These are phyloP conservation scores for Neophaeococcomyces aloes DNA, from an alignment of 2,329 filamentous ascomycete species.

Conservation along the genomic window DNA sequence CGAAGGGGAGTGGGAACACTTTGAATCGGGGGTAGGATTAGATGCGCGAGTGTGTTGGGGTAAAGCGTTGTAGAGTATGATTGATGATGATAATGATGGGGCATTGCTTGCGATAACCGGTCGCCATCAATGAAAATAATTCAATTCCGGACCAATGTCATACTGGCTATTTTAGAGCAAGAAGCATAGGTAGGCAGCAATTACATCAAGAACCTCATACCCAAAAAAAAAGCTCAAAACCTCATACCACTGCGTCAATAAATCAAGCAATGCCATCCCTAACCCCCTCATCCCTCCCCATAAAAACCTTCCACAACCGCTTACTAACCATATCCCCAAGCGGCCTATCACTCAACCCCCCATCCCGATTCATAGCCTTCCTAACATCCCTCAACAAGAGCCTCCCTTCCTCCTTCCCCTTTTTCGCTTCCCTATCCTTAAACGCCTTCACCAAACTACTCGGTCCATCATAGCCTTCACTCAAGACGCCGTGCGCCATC, in stretches of 20 bases:
- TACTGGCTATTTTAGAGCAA: too few relatives aligned
- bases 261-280: conserved; percentile 29
- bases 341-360: conserved; percentile 34
- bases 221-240: too few relatives aligned
- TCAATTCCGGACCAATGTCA: too few relatives aligned
- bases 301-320: conserved; percentile 41
- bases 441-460: conserved; percentile 50
- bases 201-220: too few relatives aligned
- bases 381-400: conserved; percentile 51
- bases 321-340: conserved; percentile 40
- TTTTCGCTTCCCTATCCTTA: conserved; percentile 25
- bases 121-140: too few relatives aligned
- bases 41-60: too few relatives aligned
- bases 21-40: conserved; percentile 35
- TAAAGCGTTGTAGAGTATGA: not conserved
- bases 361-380: conserved; percentile 41
- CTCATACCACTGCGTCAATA: not conserved
- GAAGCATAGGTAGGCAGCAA: too few relatives aligned
- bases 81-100: not conserved
- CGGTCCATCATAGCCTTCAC: conserved; percentile 47
- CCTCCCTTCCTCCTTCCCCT: conserved; percentile 40
- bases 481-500: conserved; percentile 58
- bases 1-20: conserved; percentile 49
- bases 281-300: conserved; percentile 34
- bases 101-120: too few relatives aligned